A percentile compares a stretch with the other conserved stretches of the same genome.
phyloP scores from a whole-genome alignment of 2,329 filamentous ascomycete genomes.

The Phoma sp. region DNA sequence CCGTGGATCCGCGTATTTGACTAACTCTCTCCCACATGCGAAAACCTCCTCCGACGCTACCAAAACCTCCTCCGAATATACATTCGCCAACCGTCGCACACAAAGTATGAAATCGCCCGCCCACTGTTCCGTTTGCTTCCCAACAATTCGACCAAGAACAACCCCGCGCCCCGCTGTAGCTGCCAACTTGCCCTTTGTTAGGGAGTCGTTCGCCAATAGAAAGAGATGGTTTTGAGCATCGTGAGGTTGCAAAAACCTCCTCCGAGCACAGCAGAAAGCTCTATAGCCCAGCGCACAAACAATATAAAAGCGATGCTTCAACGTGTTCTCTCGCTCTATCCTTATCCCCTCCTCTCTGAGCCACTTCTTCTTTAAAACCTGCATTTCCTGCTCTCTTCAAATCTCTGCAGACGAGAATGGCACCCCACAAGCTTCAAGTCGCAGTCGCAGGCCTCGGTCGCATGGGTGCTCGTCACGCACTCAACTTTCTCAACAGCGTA shows the following conservation, averaged over 20 bases:
- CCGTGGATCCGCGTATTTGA: background rate
- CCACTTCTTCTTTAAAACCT: background rate
- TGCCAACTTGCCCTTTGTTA: background rate
- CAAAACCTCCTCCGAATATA: constrained; percentile 15
- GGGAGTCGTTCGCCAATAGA: background rate
- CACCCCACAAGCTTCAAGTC: constrained; percentile 44
- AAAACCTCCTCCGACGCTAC: constrained; percentile 14
- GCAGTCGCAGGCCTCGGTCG: constrained; percentile 59
- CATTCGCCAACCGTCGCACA: constrained; percentile 3
- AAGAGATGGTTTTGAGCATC: background rate
- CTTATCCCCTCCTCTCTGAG: background rate
- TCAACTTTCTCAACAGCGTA: constrained; percentile 55
- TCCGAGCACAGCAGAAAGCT: constrained; percentile 8
- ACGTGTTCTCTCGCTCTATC: background rate
- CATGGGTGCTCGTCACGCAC: constrained; percentile 61
- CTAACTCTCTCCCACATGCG: background rate
- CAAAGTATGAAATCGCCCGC: background rate
- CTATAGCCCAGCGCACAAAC: constrained; percentile 6
- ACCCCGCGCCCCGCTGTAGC: background rate
- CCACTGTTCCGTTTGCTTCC: background rate
- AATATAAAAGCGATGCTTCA: constrained; percentile 3
- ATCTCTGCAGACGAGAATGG: constrained; percentile 19
- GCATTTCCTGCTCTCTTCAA: background rate
- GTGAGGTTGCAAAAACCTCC: constrained; percentile 14
- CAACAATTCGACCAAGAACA: background rate